phyloP scores from a whole-genome alignment of 192 early-diverging fungal genomes.

The Podochytrium sp. region DNA sequence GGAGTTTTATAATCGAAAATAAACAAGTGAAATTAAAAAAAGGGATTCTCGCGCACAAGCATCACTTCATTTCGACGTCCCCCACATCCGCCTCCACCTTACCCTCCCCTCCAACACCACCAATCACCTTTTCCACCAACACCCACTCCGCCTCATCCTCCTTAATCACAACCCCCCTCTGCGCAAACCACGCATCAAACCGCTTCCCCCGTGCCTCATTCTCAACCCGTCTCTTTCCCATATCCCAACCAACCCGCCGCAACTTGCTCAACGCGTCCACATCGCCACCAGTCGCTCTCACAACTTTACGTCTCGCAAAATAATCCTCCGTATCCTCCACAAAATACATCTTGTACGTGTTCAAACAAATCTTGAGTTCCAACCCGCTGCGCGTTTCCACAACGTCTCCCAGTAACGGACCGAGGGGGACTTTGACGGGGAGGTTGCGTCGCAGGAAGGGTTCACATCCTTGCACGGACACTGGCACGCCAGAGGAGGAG shows the following conservation, averaged over 20 bases:
- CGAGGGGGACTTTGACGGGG: conserved; percentile 43
- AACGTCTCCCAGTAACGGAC: conserved; percentile 48
- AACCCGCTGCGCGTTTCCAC: conserved; percentile 77
- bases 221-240: not conserved
- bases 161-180: conserved; percentile 12
- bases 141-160: conserved; percentile 24
- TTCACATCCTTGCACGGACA: conserved; percentile 23
- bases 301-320: conserved; percentile 47
- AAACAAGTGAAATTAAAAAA: not conserved
- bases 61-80: conserved; percentile 5
- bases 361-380: conserved; percentile 95
- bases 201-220: not conserved
- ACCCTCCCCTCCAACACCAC: not conserved
- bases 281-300: not conserved
- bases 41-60: not conserved
- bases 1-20: not conserved
- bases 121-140: conserved; percentile 1
- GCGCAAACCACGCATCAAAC: conserved; percentile 22
- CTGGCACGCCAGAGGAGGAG: not conserved
- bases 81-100: not conserved
- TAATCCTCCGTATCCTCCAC: conserved; percentile 93
- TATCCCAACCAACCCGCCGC: not conserved
- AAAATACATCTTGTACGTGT: conserved; percentile 98
- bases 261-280: not conserved
- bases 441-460: conserved; percentile 79